Evolutionary conservation across 257 asterid species (phyloP), one percentile per base, ranked within the genome.

Genomic region (Datura wrightii): DNA sequence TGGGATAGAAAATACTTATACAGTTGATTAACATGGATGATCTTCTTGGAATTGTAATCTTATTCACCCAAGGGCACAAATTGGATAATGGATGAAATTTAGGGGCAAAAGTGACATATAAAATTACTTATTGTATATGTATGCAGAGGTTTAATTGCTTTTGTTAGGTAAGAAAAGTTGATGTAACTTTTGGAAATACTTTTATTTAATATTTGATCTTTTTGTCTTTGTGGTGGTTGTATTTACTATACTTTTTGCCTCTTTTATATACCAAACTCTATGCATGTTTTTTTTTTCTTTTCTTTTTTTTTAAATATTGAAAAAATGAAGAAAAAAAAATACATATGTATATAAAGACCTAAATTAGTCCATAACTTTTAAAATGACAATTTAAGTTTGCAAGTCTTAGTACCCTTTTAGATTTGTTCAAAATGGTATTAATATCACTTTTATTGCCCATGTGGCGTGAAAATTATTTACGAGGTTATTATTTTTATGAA

Each of bases 31-130:
- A 60, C 58, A 60, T 60, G 31, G 31, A 24, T 24, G 36, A 78
- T 84, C 79, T 78, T 84, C 55, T 76, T 54, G 42, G 16, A 76
- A 41, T 54, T 70, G 54, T 69, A 10, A 34, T 83, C 66, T 19
- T 10, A 53, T n/a, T 83, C 67, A 53, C 80, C 11, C 39, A 63
- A 34, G 84, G 71, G 41, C 44, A 56, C 3, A 52, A 56, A 42
- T 18, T 24, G 83, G 18, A 37, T 58, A 55, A 37, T 56, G 39
- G 71, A 80, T 6, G 39, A 54, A 80, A 80, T 80, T 80, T 80
- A 62, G 70, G 69, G 70, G 24, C 8, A 24, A 24, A 76, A 48
- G 19, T 76, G 62, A 50, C 37, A 48, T 13, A 13, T 48, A 9
- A 24, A 46, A 74, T 74, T 24, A 48, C 13, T 48, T 24, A 7